Percentiles rank a stretch among this genome's conserved stretches.
phyloP scores from a whole-genome alignment of 768 basidiomycete species.

The Termitomyces sp. region DNA sequence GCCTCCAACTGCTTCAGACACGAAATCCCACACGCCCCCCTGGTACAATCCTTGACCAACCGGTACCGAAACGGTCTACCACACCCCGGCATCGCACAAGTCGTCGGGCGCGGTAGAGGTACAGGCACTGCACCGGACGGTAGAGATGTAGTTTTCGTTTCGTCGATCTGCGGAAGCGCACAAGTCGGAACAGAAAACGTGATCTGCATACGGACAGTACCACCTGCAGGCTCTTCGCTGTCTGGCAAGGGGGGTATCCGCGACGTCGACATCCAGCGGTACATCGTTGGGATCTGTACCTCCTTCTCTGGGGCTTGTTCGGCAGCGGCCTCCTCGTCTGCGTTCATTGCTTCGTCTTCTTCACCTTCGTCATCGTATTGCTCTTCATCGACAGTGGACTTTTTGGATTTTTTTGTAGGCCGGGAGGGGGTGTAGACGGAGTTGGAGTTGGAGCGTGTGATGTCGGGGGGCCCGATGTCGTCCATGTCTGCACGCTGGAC shows the following conservation, averaged over 20 bases:
- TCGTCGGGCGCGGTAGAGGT: constrained; percentile 11
- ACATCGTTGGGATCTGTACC: constrained; percentile 45
- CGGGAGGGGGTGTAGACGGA: constrained; percentile 10
- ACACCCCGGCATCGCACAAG: constrained; percentile 60
- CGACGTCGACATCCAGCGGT: constrained; percentile 66
- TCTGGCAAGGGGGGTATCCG: constrained; percentile 18
- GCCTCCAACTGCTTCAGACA: constrained; percentile 56
- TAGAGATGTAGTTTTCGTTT: not conserved
- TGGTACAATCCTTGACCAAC: constrained; percentile 54
- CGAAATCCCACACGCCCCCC: constrained; percentile 61
- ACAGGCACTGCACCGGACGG: not conserved
- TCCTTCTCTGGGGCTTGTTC: constrained; percentile 25
- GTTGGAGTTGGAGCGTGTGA: constrained; percentile 18
- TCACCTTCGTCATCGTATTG: not conserved
- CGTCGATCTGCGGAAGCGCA: constrained; percentile 2
- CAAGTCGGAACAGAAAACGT: constrained; percentile 49
- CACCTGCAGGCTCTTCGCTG: not conserved
- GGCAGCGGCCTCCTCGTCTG: constrained; percentile 27
- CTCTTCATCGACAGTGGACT: not conserved
- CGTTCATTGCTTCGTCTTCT: not conserved
- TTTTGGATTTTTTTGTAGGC: not conserved
- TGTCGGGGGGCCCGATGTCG: constrained; percentile 17
- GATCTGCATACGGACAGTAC: constrained; percentile 29
- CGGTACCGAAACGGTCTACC: constrained; percentile 53
- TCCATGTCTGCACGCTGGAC: constrained; percentile 31